Evolutionary conservation across 2,329 filamentous ascomycete species (phyloP).

Genomic region (Amauroascus verrucosus): DNA sequence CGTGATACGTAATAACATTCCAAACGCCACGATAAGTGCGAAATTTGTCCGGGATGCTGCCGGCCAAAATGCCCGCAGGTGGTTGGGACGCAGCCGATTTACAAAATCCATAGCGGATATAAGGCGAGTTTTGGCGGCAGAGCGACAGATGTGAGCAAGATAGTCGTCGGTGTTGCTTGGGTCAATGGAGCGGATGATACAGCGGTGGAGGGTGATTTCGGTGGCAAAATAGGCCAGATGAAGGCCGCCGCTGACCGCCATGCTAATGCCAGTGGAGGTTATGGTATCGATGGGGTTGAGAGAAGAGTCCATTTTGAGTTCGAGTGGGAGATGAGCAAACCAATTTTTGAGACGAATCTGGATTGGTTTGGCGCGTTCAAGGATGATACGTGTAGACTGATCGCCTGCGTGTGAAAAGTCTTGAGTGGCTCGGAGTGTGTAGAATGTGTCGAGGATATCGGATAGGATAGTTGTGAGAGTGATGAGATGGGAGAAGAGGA

Average conservation of each 20-base stretch:
- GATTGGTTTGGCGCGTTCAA: conserved; percentile 45
- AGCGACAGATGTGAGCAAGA: conserved; percentile 82
- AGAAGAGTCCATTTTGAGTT: conserved; percentile 41
- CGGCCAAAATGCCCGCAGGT: conserved; percentile 80
- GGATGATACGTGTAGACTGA: conserved; percentile 41
- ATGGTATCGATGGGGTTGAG: conserved; percentile 20
- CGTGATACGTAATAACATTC: conserved; percentile 78
- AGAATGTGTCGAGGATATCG: conserved; percentile 44
- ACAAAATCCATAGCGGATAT: conserved; percentile 98
- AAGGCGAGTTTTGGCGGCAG: conserved; percentile 82
- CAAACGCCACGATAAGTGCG: conserved; percentile 88
- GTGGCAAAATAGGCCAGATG: conserved; percentile 89
- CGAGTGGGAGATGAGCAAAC: conserved; percentile 41
- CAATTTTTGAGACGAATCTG: conserved; percentile 45
- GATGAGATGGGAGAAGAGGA: conserved; percentile 45
- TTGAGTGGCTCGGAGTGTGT: conserved; percentile 41
- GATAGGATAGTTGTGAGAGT: conserved; percentile 43
- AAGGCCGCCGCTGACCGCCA: conserved; percentile 53
- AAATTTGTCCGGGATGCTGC: conserved; percentile 56
- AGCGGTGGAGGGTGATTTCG: conserved; percentile 84
- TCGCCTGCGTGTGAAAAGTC: conserved; percentile 34
- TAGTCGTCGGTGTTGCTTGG: conserved; percentile 58
- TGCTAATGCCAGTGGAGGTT: conserved; percentile 29
- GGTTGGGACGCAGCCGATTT: conserved; percentile 75
- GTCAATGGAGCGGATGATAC: conserved; percentile 72